A percentile compares a stretch with the other conserved stretches of the same genome.
Conservation (phyloP, 2,329 filamentous ascomycete species). For the Decorospora gaudefroyi region DNA sequence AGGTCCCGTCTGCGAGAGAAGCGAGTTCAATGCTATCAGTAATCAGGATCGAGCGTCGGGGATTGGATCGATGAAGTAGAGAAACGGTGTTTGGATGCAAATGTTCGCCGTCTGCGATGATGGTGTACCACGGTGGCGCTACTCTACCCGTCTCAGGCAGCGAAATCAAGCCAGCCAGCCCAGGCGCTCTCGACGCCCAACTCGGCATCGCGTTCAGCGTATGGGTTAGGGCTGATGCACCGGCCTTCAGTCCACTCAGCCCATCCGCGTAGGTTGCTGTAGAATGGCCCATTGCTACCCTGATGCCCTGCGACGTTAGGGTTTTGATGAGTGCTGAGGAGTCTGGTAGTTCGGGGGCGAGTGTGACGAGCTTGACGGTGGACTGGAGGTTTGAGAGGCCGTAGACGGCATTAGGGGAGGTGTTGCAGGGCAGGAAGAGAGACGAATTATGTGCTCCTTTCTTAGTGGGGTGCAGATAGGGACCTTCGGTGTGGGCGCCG, state of each 20-base stretch:
- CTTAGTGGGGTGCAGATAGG: slow-evolving; percentile 58
- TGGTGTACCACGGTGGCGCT: slow-evolving; percentile 54
- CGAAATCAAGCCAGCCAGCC: slow-evolving; percentile 53
- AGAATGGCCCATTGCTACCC: slow-evolving; percentile 58
- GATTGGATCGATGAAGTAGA: slow-evolving; percentile 55
- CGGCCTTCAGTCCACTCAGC: slow-evolving; percentile 52
- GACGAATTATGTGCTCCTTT: slow-evolving; percentile 58
- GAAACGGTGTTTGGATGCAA: slow-evolving; percentile 57
- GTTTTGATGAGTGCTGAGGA: slow-evolving; percentile 50
- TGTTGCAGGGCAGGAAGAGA: slow-evolving; percentile 50
- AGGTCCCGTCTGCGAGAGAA: slow-evolving; percentile 56
- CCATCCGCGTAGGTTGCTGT: slow-evolving; percentile 56
- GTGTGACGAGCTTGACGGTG: slow-evolving; percentile 56
- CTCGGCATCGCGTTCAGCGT: slow-evolving; percentile 61
- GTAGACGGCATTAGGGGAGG: slow-evolving; percentile 50
- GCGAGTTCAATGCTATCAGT: slow-evolving; percentile 61
- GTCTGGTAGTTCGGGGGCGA: slow-evolving; percentile 58
- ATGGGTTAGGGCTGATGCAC: slow-evolving; percentile 59
- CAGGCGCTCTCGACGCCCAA: slow-evolving; percentile 57
- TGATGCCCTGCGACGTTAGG: slow-evolving; percentile 50
- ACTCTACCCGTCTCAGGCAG: slow-evolving; percentile 29
- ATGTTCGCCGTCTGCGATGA: slow-evolving; percentile 61
- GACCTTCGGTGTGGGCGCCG: slow-evolving; percentile 62
- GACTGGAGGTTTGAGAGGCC: slow-evolving; percentile 50
- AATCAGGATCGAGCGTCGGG: slow-evolving; percentile 56